phyloP scores from a whole-genome alignment of 2,329 filamentous ascomycete species.

The Ophiostoma triangulosporum region DNA sequence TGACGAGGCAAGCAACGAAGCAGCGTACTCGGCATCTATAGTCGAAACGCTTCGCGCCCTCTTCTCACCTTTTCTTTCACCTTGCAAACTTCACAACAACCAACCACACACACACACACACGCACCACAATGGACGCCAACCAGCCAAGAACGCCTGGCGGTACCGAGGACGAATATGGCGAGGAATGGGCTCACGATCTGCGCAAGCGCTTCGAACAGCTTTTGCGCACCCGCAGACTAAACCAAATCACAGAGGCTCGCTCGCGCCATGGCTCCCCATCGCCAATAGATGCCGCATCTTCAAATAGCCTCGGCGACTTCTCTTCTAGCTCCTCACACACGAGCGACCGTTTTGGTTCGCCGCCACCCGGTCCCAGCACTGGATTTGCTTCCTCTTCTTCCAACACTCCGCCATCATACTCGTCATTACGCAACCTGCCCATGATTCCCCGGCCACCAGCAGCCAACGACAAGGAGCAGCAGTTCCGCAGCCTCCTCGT shows the following conservation, averaged over 20 bases:
- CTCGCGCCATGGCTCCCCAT: slow-evolving; percentile 44
- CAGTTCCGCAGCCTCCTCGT: slow-evolving; percentile 74
- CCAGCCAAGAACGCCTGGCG: slow-evolving; percentile 13
- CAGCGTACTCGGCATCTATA: not conserved
- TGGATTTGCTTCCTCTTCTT: not conserved
- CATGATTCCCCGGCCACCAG: slow-evolving; percentile 58
- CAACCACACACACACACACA: slow-evolving; percentile 11
- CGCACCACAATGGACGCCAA: slow-evolving; percentile 18
- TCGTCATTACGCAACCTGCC: slow-evolving; percentile 36
- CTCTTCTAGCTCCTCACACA: slow-evolving; percentile 28
- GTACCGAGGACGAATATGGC: slow-evolving; percentile 35
- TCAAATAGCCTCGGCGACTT: slow-evolving; percentile 32
- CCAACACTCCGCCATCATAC: slow-evolving; percentile 30
- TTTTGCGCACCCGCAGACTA: slow-evolving; percentile 76
- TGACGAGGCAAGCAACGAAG: not conserved
- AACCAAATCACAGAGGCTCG: slow-evolving; percentile 63
- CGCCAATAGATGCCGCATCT: slow-evolving; percentile 36
- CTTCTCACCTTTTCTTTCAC: not conserved
- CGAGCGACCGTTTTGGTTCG: slow-evolving; percentile 18
- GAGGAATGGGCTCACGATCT: slow-evolving; percentile 69
- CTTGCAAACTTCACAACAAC: no score
- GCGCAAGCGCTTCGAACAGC: slow-evolving; percentile 70
- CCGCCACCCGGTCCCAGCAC: slow-evolving; percentile 7
- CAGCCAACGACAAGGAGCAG: slow-evolving; percentile 46
- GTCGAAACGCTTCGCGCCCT: not conserved